Conservation (phyloP, 2,329 filamentous ascomycete genomes). For the Pseudogymnoascus sp. region DNA sequence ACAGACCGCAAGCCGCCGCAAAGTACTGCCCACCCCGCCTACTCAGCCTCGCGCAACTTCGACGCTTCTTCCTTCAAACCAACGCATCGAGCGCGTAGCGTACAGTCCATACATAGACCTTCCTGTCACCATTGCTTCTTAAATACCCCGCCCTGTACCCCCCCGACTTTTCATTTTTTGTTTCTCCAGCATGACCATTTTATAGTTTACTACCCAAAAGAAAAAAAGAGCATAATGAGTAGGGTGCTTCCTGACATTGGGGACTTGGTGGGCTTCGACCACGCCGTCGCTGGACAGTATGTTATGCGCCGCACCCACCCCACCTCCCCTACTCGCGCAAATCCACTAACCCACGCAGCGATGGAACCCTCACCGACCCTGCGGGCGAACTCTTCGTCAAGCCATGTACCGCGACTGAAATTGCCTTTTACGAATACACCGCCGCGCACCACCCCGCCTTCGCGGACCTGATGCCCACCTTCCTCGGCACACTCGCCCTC, state of each 20-base stretch:
- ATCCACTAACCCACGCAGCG: constrained; percentile 42
- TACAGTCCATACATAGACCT: constrained; percentile 11
- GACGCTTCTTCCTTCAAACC: background rate
- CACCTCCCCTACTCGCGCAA: constrained; percentile 10
- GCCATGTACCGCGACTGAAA: constrained; percentile 77
- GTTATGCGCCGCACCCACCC: constrained; percentile 30
- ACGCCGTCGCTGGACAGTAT: constrained; percentile 80
- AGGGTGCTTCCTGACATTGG: constrained; percentile 45
- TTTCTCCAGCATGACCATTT: constrained; percentile 27
- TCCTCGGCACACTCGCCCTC: constrained; percentile 71
- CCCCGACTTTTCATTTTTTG: constrained; percentile 5
- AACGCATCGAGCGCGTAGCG: constrained; percentile 1
- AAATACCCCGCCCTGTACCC: background rate
- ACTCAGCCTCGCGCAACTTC: constrained; percentile 11
- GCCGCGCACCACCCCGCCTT: constrained; percentile 60
- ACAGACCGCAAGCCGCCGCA: constrained; percentile 5
- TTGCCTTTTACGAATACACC: constrained; percentile 77
- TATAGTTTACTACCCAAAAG: constrained; percentile 23
- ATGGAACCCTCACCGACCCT: constrained; percentile 77
- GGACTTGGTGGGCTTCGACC: constrained; percentile 59
- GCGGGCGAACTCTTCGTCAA: constrained; percentile 87
- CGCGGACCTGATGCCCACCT: constrained; percentile 72
- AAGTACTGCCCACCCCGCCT: background rate
- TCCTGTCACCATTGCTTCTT: constrained; percentile 5
- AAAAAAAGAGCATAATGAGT: constrained; percentile 29